phyloP scores from a whole-genome alignment of 768 basidiomycete species.

The Naematelia encephala region DNA sequence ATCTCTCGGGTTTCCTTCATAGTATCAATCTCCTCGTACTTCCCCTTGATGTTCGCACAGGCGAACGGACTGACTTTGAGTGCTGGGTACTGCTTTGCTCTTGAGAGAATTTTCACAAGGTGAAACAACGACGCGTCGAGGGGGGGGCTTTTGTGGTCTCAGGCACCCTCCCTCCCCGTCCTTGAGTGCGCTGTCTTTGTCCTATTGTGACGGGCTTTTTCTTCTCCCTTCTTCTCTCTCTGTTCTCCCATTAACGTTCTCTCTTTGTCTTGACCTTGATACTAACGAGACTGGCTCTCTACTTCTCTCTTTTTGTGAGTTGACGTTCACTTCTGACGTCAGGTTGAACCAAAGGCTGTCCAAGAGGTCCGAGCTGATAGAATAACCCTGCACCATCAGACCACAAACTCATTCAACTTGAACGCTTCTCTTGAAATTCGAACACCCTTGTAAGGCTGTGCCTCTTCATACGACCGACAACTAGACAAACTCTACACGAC shows the following conservation, averaged over 20 bases:
- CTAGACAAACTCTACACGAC: conserved; percentile 3
- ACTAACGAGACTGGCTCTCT: not conserved
- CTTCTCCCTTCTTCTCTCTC: not conserved
- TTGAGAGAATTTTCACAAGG: too few relatives aligned
- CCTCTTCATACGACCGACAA: not conserved
- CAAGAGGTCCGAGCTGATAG: not conserved
- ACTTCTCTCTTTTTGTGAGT: not conserved
- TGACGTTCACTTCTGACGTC: not conserved
- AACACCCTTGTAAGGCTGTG: not conserved
- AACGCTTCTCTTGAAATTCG: too few relatives aligned
- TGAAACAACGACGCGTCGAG: not conserved
- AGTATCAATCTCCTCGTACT: too few relatives aligned
- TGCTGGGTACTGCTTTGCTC: too few relatives aligned
- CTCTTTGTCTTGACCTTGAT: not conserved
- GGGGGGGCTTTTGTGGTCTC: not conserved
- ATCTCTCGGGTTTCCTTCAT: too few relatives aligned
- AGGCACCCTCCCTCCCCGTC: not conserved
- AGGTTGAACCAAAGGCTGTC: not conserved
- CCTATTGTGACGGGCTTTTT: conserved; percentile 1
- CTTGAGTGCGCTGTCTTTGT: too few relatives aligned
- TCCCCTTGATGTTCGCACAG: too few relatives aligned
- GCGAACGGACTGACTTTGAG: too few relatives aligned
- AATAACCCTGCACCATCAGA: not conserved
- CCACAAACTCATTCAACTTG: not conserved
- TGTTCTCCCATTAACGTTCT: not conserved